phyloP scores from a whole-genome alignment of 2,329 filamentous ascomycete genomes.

The Trichoderma citrinoviride region DNA sequence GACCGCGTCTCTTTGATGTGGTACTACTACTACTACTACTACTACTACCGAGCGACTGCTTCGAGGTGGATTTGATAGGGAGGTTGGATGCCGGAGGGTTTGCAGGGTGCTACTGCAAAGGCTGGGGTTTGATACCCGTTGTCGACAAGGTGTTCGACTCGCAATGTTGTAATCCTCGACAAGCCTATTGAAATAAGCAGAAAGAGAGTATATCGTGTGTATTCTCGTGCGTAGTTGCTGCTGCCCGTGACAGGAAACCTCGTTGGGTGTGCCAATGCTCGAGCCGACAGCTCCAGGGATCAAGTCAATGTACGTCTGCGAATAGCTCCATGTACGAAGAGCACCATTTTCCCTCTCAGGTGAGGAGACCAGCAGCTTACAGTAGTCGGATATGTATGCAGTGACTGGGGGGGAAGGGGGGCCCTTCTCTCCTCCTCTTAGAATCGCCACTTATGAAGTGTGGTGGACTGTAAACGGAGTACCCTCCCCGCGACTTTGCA shows the following conservation, averaged over 20 bases:
- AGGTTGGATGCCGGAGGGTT: not conserved
- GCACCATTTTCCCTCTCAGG: not conserved
- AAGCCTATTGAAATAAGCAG: not conserved
- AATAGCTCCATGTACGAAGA: constrained; percentile 9
- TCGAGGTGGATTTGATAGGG: not conserved
- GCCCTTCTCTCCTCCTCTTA: not conserved
- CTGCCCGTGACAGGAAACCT: not conserved
- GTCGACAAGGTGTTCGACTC: not conserved
- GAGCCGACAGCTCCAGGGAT: not conserved
- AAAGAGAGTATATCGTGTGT: not conserved
- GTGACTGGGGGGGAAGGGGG: not conserved
- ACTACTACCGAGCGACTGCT: no score
- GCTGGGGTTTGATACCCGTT: not conserved
- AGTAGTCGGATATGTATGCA: not conserved
- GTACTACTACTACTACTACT: no score
- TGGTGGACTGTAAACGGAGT: no score
- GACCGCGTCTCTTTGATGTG: not conserved
- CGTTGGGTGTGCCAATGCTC: constrained; percentile 10
- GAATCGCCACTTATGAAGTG: constrained; percentile 5
- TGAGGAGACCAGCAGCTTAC: constrained; percentile 6
- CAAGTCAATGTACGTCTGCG: constrained; percentile 5
- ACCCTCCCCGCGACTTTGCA: not conserved
- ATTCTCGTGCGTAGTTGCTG: not conserved
- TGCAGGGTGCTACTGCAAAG: not conserved
- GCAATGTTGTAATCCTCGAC: not conserved